Evolutionary conservation across 2,329 filamentous ascomycete species (phyloP).

Genomic region (Penicillium sp.): DNA sequence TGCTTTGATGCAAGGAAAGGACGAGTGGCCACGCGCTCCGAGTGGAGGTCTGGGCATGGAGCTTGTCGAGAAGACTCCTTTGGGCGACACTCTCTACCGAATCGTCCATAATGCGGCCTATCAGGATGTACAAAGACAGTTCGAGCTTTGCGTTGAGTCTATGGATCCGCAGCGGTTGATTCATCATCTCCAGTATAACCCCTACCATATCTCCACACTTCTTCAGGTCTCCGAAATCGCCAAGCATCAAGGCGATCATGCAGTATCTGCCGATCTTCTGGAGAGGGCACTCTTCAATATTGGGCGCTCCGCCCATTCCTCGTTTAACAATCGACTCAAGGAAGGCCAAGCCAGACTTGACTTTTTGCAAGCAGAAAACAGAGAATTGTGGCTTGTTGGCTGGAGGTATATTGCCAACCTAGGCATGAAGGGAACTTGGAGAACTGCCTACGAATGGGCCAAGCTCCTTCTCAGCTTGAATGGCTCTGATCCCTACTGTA

Average conservation of each 20-base stretch:
- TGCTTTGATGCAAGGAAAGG: slow-evolving; percentile 78
- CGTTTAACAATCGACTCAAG: slow-evolving; percentile 70
- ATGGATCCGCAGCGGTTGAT: slow-evolving; percentile 84
- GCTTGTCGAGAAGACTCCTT: slow-evolving; percentile 50
- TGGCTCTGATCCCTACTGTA: slow-evolving; percentile 73
- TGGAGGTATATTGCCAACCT: slow-evolving; percentile 86
- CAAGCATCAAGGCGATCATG: slow-evolving; percentile 83
- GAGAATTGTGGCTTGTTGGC: slow-evolving; percentile 85
- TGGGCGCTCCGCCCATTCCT: slow-evolving; percentile 78
- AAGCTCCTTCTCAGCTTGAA: slow-evolving; percentile 75
- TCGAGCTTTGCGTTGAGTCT: slow-evolving; percentile 70
- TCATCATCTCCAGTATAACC: slow-evolving; percentile 64
- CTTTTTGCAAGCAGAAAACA: slow-evolving; percentile 77
- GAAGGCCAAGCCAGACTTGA: slow-evolving; percentile 75
- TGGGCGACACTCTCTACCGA: slow-evolving; percentile 65
- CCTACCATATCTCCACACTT: slow-evolving; percentile 90
- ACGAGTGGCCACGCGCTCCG: slow-evolving; percentile 75
- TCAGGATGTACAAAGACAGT: slow-evolving; percentile 66
- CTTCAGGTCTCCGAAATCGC: slow-evolving; percentile 89
- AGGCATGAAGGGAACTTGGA: slow-evolving; percentile 84
- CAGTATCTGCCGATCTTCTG: slow-evolving; percentile 77
- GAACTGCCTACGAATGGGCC: slow-evolving; percentile 89
- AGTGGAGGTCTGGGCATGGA: slow-evolving; percentile 82
- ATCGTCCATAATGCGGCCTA: slow-evolving; percentile 73
- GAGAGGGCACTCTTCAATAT: slow-evolving; percentile 91